Conservation (phyloP, 352 stramenopile species). For the Pythium dissotocum region DNA sequence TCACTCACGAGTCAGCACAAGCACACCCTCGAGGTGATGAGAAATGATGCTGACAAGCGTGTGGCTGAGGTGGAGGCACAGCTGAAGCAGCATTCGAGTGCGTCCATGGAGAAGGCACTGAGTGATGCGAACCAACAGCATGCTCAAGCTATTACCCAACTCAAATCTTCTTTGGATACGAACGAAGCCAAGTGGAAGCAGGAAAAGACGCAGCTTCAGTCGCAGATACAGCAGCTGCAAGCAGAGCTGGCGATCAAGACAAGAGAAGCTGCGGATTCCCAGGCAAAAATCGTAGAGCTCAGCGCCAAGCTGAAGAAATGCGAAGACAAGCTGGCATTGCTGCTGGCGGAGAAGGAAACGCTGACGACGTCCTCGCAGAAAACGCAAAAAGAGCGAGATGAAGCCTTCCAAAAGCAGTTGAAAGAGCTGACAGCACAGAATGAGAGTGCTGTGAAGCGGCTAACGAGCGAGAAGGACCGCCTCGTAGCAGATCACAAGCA, state of each 20-base stretch:
- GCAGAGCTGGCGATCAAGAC: slow-evolving; percentile 15
- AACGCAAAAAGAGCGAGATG: slow-evolving; percentile 46
- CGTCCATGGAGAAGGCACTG: slow-evolving; percentile 30
- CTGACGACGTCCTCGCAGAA: slow-evolving; percentile 34
- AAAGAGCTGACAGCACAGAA: slow-evolving; percentile 33
- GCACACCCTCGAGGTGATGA: slow-evolving; percentile 24
- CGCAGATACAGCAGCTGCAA: slow-evolving; percentile 22
- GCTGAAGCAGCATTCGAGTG: slow-evolving; percentile 23
- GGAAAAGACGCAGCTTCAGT: slow-evolving; percentile 23
- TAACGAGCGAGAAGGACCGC: slow-evolving; percentile 21
- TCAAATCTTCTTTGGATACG: background rate
- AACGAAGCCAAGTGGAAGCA: slow-evolving; percentile 15
- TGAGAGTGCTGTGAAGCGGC: slow-evolving; percentile 32
- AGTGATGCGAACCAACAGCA: slow-evolving; percentile 32
- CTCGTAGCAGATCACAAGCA: slow-evolving; percentile 19
- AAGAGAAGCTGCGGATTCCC: background rate
- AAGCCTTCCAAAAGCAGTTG: slow-evolving; percentile 39
- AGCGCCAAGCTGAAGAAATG: slow-evolving; percentile 18
- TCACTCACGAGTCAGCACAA: slow-evolving; percentile 17
- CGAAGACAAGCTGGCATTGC: slow-evolving; percentile 32
- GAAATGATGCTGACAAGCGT: background rate
- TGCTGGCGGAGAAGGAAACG: slow-evolving; percentile 34
- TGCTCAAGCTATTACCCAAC: slow-evolving; percentile 20
- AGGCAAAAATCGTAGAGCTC: slow-evolving; percentile 13
- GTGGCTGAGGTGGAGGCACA: slow-evolving; percentile 8